These are phyloP conservation scores for Cordyceps cicadae DNA, from an alignment of 2,329 filamentous ascomycete species.

Conservation along the genomic window DNA sequence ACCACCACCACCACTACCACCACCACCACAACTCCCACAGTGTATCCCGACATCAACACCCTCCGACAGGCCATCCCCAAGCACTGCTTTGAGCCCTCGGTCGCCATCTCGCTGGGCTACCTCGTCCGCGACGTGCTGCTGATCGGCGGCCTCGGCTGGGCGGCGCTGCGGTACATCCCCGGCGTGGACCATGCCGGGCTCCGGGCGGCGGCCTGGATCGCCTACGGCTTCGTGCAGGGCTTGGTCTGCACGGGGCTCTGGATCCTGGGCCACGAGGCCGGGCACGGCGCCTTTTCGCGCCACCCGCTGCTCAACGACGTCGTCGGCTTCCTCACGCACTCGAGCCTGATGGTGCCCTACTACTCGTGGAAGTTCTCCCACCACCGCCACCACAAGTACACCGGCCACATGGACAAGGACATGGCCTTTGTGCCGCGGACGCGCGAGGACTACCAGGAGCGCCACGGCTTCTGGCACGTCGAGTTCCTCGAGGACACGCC, in stretches of 20 bases:
- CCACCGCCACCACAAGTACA: conserved; percentile 60
- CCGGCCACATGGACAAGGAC: conserved; percentile 60
- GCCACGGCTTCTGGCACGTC: conserved; percentile 25
- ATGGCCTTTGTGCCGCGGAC: conserved; percentile 54
- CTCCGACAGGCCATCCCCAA: conserved; percentile 47
- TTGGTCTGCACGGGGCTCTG: conserved; percentile 60
- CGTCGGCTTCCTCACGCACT: conserved; percentile 58
- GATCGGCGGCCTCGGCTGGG: conserved; percentile 24
- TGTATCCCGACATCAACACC: conserved; percentile 40
- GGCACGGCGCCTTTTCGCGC: conserved; percentile 59
- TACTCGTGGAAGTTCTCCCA: conserved; percentile 68
- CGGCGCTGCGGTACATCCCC: conserved; percentile 36
- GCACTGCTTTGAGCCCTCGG: conserved; percentile 52
- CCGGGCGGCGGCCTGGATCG: conserved; percentile 43
- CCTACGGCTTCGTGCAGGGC: conserved; percentile 57
- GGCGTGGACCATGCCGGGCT: conserved; percentile 34
- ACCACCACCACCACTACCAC: no score
- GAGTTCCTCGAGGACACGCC: conserved; percentile 58
- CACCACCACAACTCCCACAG: neutral
- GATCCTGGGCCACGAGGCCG: conserved; percentile 64
- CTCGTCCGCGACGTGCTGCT: conserved; percentile 47
- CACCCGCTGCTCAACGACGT: conserved; percentile 49
- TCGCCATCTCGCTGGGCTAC: conserved; percentile 44
- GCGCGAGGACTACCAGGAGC: conserved; percentile 26
- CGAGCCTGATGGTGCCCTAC: conserved; percentile 58